Conservation (phyloP, 2,329 filamentous ascomycete species). For the Trichophyton verrucosum region DNA sequence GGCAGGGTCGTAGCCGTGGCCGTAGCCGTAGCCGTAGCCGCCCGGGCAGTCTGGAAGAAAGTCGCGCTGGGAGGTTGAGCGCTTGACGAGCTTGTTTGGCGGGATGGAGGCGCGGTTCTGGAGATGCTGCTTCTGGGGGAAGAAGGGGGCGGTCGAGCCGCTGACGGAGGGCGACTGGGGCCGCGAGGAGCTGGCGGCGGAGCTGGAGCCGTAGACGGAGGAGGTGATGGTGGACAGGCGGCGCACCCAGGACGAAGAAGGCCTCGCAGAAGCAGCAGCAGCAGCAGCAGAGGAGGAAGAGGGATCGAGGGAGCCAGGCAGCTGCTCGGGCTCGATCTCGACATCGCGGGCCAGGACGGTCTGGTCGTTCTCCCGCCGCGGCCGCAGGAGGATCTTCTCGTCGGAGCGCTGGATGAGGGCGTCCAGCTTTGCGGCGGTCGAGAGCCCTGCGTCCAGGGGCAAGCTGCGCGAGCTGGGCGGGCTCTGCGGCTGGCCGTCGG, state of each 20-base stretch:
- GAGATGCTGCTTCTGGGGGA: slow-evolving; percentile 15
- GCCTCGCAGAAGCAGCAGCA: slow-evolving; percentile 18
- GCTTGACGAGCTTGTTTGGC: slow-evolving; percentile 53
- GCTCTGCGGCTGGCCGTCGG: no score
- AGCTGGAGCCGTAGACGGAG: slow-evolving; percentile 33
- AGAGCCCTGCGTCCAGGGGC: slow-evolving; percentile 4
- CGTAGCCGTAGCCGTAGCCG: no score
- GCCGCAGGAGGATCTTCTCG: slow-evolving; percentile 5
- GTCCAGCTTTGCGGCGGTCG: slow-evolving; percentile 1
- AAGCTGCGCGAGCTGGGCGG: neutral
- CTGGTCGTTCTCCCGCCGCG: slow-evolving; percentile 18
- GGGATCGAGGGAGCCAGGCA: slow-evolving; percentile 13
- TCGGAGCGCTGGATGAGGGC: neutral
- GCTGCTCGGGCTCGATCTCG: slow-evolving; percentile 12
- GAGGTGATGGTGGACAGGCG: slow-evolving; percentile 43
- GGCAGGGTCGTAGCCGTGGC: slow-evolving; percentile 15
- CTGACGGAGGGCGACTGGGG: slow-evolving; percentile 43
- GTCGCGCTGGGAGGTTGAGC: slow-evolving; percentile 43
- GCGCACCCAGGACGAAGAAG: slow-evolving; percentile 44
- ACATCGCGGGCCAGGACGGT: slow-evolving; percentile 18
- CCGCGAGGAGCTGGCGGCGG: slow-evolving; percentile 37
- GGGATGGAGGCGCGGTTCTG: slow-evolving; percentile 19
- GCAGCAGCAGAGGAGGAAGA: slow-evolving; percentile 2
- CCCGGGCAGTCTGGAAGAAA: slow-evolving; percentile 28
- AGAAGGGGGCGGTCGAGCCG: slow-evolving; percentile 40